Base-by-base conservation (phyloP, 768 basidiomycete species). In the Hortiboletus campestris region DNA sequence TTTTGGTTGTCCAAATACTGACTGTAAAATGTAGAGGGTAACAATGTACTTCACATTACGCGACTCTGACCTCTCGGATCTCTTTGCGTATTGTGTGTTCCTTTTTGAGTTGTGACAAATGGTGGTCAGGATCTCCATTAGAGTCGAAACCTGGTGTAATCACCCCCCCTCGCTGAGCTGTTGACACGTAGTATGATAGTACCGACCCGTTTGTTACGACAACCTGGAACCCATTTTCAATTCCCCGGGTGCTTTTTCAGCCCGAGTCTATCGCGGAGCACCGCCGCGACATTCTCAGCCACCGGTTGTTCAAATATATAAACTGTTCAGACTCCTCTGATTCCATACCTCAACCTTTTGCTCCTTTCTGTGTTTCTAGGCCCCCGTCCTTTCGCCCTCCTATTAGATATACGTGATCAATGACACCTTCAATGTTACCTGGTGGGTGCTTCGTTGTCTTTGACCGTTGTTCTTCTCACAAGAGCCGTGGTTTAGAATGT, bases 401-500 rank as follows among this genome's bases (percentile, higher is more conserved):
- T 43, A 28, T 55, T 28, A 41, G 46, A 28, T 20, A 34, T 64
- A 57, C 53, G 48, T 35, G 28, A 41, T 38, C 43, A 22, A 73
- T 73, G 72, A 45, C 60, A 19, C 53, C 38, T 40, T 50, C 60
- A 41, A 55, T 41, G 36, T 47, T 73, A 40, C 72, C 72, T 48
- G 72, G 72, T 73, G 51, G 12, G 59, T 57, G 16, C 28, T 22
- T 49, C 20, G n/a, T 35, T 2, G 9, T 34, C 20, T 35, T 32
- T 53, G 6, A 5, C 10, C n/a, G 0, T 17, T 16, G 17, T 19
- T 25, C 42, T 49, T 34, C 17, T 59, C n/a, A 40, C 32, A 28
- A 25, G 50, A 38, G 20, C 46, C 39, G 6, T 41, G 46, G 6
- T 44, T 48, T 40, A 81, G 91, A 94, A 65, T 96, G 94, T 71